Evolutionary conservation across 2,329 filamentous ascomycete genomes (phyloP).

Genomic region (Botrytis fragariae): DNA sequence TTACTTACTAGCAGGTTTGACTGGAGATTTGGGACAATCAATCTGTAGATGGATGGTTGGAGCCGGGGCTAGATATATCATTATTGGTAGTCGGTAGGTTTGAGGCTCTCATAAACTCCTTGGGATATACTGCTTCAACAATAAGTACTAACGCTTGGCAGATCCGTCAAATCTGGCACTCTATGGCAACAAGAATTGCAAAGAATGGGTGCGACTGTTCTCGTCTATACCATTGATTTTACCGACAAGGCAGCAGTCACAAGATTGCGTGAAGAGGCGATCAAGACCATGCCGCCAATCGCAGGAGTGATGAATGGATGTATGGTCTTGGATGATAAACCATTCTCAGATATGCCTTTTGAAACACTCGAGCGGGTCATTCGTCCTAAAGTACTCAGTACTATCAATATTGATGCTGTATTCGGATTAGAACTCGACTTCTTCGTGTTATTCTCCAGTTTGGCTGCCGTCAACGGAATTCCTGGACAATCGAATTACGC

Average conservation of each 20-base stretch:
- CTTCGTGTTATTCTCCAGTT: constrained; percentile 44
- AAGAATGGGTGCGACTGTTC: constrained; percentile 16
- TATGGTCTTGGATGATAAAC: constrained; percentile 42
- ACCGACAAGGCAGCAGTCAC: constrained; percentile 8
- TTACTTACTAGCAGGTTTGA: constrained; percentile 38
- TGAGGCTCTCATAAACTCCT: neutral
- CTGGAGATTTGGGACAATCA: constrained; percentile 39
- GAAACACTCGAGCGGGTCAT: constrained; percentile 33
- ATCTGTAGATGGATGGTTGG: constrained; percentile 44
- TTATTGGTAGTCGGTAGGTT: constrained; percentile 17
- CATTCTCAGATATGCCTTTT: constrained; percentile 37
- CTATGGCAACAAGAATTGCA: constrained; percentile 33
- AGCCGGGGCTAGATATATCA: constrained; percentile 38
- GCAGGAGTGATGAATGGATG: constrained; percentile 46
- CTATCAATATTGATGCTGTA: constrained; percentile 36
- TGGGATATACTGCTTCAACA: neutral
- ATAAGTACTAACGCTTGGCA: constrained; percentile 18
- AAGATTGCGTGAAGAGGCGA: constrained; percentile 5
- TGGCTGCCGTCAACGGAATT: constrained; percentile 39
- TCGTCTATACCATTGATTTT: constrained; percentile 27
- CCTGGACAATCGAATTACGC: constrained; percentile 41
- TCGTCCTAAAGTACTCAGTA: constrained; percentile 41
- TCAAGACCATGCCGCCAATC: constrained; percentile 34
- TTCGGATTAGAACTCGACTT: constrained; percentile 42
- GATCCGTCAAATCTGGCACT: constrained; percentile 38